These are phyloP conservation scores for Bryoerythrophyllum caledonicum DNA, from an alignment of 225 moss, liverwort and hornwort genomes.

Conservation along the genomic window DNA sequence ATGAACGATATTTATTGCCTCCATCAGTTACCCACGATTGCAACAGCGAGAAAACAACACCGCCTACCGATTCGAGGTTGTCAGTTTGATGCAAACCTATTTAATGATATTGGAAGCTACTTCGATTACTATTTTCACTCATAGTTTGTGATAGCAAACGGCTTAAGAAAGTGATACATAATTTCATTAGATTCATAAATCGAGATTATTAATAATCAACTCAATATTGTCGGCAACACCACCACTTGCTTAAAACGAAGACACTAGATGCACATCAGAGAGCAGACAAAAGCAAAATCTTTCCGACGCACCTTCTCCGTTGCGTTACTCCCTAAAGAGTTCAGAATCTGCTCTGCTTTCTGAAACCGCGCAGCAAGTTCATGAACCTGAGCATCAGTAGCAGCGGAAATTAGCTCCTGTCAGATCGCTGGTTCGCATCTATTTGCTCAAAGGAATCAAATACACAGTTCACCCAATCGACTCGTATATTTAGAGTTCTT, in stretches of 20 bases:
- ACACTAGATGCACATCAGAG: not conserved
- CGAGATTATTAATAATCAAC: not conserved
- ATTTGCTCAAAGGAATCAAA: not conserved
- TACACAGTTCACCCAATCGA: not conserved
- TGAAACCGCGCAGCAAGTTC: conserved; percentile 77
- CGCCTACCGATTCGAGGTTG: not conserved
- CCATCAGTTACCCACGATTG: conserved; percentile 16
- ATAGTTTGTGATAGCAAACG: conserved; percentile 5
- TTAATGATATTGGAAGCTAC: not conserved
- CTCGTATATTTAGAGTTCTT: not conserved
- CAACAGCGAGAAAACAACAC: conserved; percentile 1
- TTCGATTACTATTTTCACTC: conserved; percentile 11
- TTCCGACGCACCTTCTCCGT: conserved; percentile 52
- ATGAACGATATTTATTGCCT: conserved; percentile 14
- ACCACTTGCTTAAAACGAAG: conserved; percentile 18
- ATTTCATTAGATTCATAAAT: not conserved
- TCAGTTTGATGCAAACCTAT: not conserved
- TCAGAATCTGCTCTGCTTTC: conserved; percentile 77
- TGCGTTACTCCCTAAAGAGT: conserved; percentile 54
- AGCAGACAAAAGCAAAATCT: conserved; percentile 2
- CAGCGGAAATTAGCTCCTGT: conserved; percentile 1
- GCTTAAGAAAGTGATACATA: not conserved
- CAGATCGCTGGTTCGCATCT: not conserved
- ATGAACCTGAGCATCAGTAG: conserved; percentile 54
- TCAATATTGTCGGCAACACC: not conserved